Evolutionary conservation across 176 grass and related monocot genomes (phyloP).

Genomic region (Cenchrus purpureus): DNA sequence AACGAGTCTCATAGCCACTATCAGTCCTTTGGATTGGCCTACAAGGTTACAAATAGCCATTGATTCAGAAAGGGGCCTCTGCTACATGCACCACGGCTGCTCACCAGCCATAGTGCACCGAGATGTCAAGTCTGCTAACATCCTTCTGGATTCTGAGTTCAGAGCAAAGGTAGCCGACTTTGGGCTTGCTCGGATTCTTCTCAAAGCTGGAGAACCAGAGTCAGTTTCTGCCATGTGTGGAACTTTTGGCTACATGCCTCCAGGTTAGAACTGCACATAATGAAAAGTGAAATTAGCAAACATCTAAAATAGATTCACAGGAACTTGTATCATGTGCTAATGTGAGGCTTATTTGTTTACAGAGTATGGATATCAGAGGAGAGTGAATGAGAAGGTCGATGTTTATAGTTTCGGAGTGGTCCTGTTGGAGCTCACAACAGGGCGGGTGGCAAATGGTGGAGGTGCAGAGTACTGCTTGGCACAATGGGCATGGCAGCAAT

Average conservation of each 20-base stretch:
- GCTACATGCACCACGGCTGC: slow-evolving; percentile 77
- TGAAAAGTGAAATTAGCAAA: neutral
- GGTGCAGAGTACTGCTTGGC: slow-evolving; percentile 52
- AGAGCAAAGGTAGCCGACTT: slow-evolving; percentile 77
- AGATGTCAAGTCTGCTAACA: slow-evolving; percentile 82
- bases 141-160: slow-evolving; percentile 63
- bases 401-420: slow-evolving; percentile 81
- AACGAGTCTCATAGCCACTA: no score
- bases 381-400: slow-evolving; percentile 71
- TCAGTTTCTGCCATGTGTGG: slow-evolving; percentile 59
- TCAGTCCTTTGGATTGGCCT: slow-evolving; percentile 46
- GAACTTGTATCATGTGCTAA: slow-evolving; percentile 9
- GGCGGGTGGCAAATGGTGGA: slow-evolving; percentile 53
- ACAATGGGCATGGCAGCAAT: slow-evolving; percentile 53
- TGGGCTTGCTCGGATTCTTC: slow-evolving; percentile 61
- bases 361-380: slow-evolving; percentile 58
- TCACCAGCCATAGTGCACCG: slow-evolving; percentile 59
- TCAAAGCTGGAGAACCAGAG: slow-evolving; percentile 51
- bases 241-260: slow-evolving; percentile 83
- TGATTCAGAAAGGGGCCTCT: slow-evolving; percentile 56
- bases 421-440: slow-evolving; percentile 67
- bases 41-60: slow-evolving; percentile 66
- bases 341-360: slow-evolving; percentile 8
- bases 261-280: slow-evolving; percentile 54
- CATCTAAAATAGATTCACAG: neutral